Conservation (phyloP, 306 rosid genomes). For the Rosa persica region DNA sequence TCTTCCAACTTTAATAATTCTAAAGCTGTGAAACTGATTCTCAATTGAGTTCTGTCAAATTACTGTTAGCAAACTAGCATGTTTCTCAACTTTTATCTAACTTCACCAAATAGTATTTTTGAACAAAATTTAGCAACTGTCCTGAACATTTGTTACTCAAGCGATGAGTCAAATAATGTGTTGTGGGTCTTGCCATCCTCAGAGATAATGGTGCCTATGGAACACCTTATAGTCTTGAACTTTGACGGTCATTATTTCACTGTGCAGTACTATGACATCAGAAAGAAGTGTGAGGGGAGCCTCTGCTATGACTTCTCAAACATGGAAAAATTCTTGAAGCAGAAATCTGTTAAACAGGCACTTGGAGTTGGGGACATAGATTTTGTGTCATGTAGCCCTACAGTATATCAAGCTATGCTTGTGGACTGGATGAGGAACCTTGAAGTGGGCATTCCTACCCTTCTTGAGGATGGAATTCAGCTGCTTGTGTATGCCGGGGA, state of each 20-base stretch:
- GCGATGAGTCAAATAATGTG: background rate
- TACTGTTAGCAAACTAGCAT: background rate
- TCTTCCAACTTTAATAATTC: background rate
- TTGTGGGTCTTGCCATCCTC: slow-evolving; percentile 1
- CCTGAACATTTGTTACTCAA: background rate
- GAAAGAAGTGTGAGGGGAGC: slow-evolving; percentile 80
- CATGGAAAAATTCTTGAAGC: slow-evolving; percentile 84
- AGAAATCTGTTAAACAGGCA: slow-evolving; percentile 64
- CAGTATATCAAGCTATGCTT: slow-evolving; percentile 90
- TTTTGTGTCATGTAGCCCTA: slow-evolving; percentile 87
- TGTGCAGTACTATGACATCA: slow-evolving; percentile 88
- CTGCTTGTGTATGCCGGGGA: slow-evolving; percentile 95
- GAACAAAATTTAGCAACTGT: background rate
- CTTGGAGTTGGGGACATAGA: slow-evolving; percentile 83
- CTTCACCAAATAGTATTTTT: background rate
- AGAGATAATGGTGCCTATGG: background rate
- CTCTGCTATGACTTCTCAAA: slow-evolving; percentile 96
- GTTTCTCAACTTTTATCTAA: background rate
- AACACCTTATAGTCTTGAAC: slow-evolving; percentile 12
- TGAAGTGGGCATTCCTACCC: slow-evolving; percentile 91
- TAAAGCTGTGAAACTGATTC: background rate
- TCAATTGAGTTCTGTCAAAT: background rate
- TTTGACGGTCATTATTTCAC: slow-evolving; percentile 29
- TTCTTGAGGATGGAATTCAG: slow-evolving; percentile 88
- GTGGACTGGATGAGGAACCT: slow-evolving; percentile 97